Percentiles rank a stretch among this genome's conserved stretches.
phyloP scores from a whole-genome alignment of 202 grass and related monocot genomes.

The Zoysia matrella region DNA sequence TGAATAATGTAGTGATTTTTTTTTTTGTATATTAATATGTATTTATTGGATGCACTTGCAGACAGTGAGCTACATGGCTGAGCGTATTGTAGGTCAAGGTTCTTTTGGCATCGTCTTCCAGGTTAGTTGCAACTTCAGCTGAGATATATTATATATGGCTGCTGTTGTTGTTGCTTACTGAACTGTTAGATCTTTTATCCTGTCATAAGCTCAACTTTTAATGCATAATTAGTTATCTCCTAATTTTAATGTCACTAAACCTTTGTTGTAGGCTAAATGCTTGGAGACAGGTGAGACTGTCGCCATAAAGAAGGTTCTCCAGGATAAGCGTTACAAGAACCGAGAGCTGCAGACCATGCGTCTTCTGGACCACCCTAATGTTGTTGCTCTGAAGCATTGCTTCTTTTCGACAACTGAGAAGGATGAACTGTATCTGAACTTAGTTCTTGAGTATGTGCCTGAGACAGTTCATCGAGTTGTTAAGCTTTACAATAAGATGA shows the following conservation, averaged over 20 bases:
- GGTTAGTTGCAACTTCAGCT: slow-evolving; percentile 61
- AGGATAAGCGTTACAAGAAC: slow-evolving; percentile 98
- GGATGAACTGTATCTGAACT: slow-evolving; percentile 93
- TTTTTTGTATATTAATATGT: slow-evolving; percentile 40
- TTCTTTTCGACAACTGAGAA: slow-evolving; percentile 98
- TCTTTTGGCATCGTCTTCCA: slow-evolving; percentile 97
- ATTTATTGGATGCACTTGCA: slow-evolving; percentile 51
- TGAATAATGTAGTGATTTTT: not conserved
- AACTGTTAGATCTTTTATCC: not conserved
- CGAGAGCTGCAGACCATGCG: slow-evolving; percentile 95
- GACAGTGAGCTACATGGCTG: slow-evolving; percentile 99
- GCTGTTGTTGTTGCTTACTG: not conserved
- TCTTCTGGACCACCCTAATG: slow-evolving; percentile 94
- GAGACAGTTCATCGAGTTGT: slow-evolving; percentile 91
- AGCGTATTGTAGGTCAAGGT: slow-evolving; percentile 95
- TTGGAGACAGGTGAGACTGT: slow-evolving; percentile 93
- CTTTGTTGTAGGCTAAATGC: slow-evolving; percentile 76
- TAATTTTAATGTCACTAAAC: slow-evolving; percentile 1
- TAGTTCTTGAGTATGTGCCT: slow-evolving; percentile 95
- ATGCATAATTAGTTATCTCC: not conserved
- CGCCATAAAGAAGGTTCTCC: slow-evolving; percentile 98
- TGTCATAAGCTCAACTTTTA: not conserved
- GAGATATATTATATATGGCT: not conserved
- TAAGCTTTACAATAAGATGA: slow-evolving; percentile 99
- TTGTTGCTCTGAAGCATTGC: slow-evolving; percentile 90